Conservation (phyloP, 23 red algal genomes). For the Agarophyton chilense region DNA sequence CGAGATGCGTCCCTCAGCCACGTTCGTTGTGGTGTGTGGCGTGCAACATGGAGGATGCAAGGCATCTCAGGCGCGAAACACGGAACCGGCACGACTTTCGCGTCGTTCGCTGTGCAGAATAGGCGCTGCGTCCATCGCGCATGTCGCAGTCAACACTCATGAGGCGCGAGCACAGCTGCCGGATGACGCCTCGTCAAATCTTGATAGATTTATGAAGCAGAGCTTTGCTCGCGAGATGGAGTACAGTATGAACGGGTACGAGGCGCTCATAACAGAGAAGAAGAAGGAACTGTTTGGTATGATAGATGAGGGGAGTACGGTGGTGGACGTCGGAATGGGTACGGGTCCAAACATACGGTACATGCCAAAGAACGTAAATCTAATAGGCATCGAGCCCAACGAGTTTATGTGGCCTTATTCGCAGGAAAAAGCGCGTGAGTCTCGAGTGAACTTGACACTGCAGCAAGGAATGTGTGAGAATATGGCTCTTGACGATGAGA, state of each 20-base stretch:
- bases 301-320: background rate
- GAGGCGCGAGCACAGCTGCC: background rate
- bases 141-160: background rate
- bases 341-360: conserved; percentile 77
- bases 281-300: conserved; percentile 52
- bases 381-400: conserved; percentile 77
- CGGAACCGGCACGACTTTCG: background rate
- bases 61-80: background rate
- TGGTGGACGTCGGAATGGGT: conserved; percentile 76
- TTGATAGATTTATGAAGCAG: background rate
- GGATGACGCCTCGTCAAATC: background rate
- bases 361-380: conserved; percentile 22
- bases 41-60: background rate
- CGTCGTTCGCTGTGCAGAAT: background rate
- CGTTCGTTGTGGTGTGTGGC: background rate
- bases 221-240: conserved; percentile 74
- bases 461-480: conserved; percentile 7
- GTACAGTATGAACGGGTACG: conserved; percentile 64
- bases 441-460: conserved; percentile 8
- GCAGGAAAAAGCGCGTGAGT: background rate
- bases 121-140: background rate
- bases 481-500: conserved; percentile 25
- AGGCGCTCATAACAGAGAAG: conserved; percentile 29
- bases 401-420: conserved; percentile 66
- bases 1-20: background rate